Base-by-base conservation (phyloP, 169 alveolate genomes). In the Eimeria necatrix region DNA sequence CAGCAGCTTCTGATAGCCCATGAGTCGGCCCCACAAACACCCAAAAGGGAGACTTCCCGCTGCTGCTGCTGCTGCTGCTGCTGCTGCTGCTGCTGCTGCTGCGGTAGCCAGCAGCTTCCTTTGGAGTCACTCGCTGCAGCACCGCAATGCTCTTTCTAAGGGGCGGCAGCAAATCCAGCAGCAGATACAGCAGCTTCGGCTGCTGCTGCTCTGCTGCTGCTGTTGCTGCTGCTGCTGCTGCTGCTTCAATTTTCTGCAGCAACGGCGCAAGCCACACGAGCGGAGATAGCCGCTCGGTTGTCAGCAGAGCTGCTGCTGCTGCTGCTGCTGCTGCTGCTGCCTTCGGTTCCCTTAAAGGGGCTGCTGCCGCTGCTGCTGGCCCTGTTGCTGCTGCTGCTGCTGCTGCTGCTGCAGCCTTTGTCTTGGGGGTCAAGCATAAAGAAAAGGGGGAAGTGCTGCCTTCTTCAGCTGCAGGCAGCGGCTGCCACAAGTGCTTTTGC, bases 41-140 rank as follows among this genome's bases (percentile, higher is more conserved):
- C 88, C 88, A 78, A 46, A 78, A 78, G 3, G 88, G 88, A 20
- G 88, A 5, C 88, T 20, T 41, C 59, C 59, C 85, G 56, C 85
- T 73, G 85, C 85, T 73, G 85, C 85, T 73, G 85, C 85, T 73
- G 59, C 85, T 41, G 85, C 85, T 73, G 85, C 85, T 73, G 85
- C 85, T 73, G 88, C 88, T 78, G 88, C 70, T 78, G 83, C 83
- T 71, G 83, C 83, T 71, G 83, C 83, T 71, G 88, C 68, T 51
- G 68, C 18, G 18, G 56, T 1, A 49, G 26, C 24, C 88, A 78
- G 88, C 70, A 78, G 88, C 46, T 20, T 26, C 86, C 53, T 32
- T 32, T 4, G 26, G 26, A 0, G 18, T 49, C 88, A 78, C 88
- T 18, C 88, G 61, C 68, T 78, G 88, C 88, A 78, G 68, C 88